A percentile compares a stretch with the other conserved stretches of the same genome.
phyloP scores from a whole-genome alignment of 257 asterid genomes.

The Gynochthodes officinalis region DNA sequence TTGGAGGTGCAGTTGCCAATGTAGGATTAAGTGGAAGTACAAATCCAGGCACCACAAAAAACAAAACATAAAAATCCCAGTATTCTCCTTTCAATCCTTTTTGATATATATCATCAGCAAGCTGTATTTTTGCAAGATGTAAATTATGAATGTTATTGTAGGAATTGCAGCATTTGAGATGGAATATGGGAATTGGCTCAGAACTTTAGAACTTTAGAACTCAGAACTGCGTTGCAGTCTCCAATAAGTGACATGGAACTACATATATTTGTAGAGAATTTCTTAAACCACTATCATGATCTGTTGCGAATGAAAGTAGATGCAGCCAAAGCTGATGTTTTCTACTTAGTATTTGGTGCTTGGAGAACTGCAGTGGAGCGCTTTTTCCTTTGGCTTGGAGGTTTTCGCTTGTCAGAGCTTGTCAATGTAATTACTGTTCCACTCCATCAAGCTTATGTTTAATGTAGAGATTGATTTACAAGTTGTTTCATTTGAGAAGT shows the following conservation, averaged over 20 bases:
- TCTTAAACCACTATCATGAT: conserved; percentile 57
- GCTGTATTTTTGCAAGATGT: too few relatives aligned
- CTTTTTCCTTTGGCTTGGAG: conserved; percentile 88
- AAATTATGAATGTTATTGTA: conserved; percentile 1
- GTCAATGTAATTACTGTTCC: conserved; percentile 42
- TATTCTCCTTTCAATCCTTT: neutral
- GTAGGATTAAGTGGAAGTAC: conserved; percentile 46
- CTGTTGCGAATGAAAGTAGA: conserved; percentile 70
- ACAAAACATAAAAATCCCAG: neutral
- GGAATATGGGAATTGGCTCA: conserved; percentile 75
- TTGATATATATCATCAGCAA: neutral
- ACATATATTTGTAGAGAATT: conserved; percentile 45
- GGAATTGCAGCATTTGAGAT: conserved; percentile 74
- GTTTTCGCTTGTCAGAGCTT: conserved; percentile 80
- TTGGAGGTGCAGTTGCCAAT: conserved; percentile 41
- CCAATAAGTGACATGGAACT: conserved; percentile 55
- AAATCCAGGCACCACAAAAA: conserved; percentile 70
- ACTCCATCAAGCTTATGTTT: neutral
- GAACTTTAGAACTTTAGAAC: conserved; percentile 53
- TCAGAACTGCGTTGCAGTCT: conserved; percentile 54
- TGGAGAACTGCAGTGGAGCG: conserved; percentile 84
- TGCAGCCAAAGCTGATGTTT: conserved; percentile 72
- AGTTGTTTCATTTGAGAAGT: too few relatives aligned
- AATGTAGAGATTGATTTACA: neutral
- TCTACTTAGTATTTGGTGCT: conserved; percentile 72